A percentile compares a stretch with the other conserved stretches of the same genome.
Evolutionary conservation across 2,329 filamentous ascomycete species (phyloP).

Genomic region (Xylariales sp.): DNA sequence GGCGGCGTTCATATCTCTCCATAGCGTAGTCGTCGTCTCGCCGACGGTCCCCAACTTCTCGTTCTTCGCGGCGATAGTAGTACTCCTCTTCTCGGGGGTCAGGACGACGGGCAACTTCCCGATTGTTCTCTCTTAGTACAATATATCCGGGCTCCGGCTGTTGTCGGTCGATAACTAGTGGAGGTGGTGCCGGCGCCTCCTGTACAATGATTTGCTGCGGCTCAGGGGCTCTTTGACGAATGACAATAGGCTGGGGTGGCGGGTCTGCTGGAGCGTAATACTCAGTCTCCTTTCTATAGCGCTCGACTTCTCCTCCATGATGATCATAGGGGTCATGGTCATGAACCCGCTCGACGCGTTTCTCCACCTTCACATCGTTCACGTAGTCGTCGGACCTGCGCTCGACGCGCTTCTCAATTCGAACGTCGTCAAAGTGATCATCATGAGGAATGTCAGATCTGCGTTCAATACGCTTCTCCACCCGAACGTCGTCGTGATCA

Average conservation of each 20-base stretch:
- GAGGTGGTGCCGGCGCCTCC: constrained; percentile 48
- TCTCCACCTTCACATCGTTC: constrained; percentile 25
- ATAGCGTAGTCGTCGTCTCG: constrained; percentile 30
- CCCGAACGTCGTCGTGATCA: constrained; percentile 35
- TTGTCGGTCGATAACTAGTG: constrained; percentile 41
- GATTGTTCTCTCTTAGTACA: constrained; percentile 37
- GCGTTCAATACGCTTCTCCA: constrained; percentile 37
- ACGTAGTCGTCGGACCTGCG: constrained; percentile 22
- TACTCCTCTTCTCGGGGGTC: constrained; percentile 44
- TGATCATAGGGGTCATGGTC: constrained; percentile 22
- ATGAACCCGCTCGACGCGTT: constrained; percentile 21
- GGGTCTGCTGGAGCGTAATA: constrained; percentile 53
- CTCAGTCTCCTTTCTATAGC: constrained; percentile 58
- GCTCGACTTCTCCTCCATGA: constrained; percentile 47
- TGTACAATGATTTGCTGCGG: constrained; percentile 57
- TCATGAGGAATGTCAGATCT: constrained; percentile 32
- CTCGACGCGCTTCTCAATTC: constrained; percentile 41
- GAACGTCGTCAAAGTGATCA: constrained; percentile 44
- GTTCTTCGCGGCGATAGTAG: constrained; percentile 40
- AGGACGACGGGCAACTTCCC: constrained; percentile 29
- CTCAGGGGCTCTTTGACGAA: constrained; percentile 51
- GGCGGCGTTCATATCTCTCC: constrained; percentile 27
- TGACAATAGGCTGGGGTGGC: constrained; percentile 46
- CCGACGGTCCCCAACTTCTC: too few species aligned
- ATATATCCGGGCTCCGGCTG: constrained; percentile 41